Percentiles rank a stretch among this genome's conserved stretches.
Conservation (phyloP, 2,329 filamentous ascomycete species). For the Aaosphaeria arxii region DNA sequence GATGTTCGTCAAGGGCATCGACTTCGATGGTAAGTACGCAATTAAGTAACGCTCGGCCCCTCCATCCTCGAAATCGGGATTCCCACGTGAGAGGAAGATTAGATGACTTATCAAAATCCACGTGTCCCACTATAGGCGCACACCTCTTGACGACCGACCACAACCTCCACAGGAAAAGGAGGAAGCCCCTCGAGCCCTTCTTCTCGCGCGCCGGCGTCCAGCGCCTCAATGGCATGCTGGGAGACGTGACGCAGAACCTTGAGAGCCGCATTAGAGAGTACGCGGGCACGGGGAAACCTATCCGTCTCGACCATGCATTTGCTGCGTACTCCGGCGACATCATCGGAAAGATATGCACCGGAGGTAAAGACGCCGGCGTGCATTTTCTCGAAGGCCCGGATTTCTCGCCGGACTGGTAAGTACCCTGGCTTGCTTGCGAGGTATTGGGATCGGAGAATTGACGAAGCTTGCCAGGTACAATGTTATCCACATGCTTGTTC, state of each 20-base stretch:
- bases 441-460: too few relatives aligned
- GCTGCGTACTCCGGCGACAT: constrained; percentile 24
- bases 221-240: constrained; percentile 15
- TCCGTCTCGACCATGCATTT: constrained; percentile 12
- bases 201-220: constrained; percentile 21
- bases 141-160: constrained; percentile 15
- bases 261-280: neutral
- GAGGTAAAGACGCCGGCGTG: constrained; percentile 1
- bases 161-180: constrained; percentile 20
- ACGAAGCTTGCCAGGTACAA: neutral
- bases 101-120: neutral
- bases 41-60: neutral
- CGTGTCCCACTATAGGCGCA: constrained; percentile 1
- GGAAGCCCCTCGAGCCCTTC: constrained; percentile 23
- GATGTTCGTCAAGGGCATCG: constrained; percentile 11
- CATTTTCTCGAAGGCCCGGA: neutral
- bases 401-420: neutral
- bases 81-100: neutral
- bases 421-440: neutral
- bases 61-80: neutral
- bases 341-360: constrained; percentile 16
- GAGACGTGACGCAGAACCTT: constrained; percentile 5
- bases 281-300: neutral
- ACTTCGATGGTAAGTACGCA: constrained; percentile 16
- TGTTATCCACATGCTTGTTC: neutral